Percentiles rank a stretch among this genome's conserved stretches.
Evolutionary conservation across 2,329 filamentous ascomycete species (phyloP).

Genomic region (Phoma sp.): DNA sequence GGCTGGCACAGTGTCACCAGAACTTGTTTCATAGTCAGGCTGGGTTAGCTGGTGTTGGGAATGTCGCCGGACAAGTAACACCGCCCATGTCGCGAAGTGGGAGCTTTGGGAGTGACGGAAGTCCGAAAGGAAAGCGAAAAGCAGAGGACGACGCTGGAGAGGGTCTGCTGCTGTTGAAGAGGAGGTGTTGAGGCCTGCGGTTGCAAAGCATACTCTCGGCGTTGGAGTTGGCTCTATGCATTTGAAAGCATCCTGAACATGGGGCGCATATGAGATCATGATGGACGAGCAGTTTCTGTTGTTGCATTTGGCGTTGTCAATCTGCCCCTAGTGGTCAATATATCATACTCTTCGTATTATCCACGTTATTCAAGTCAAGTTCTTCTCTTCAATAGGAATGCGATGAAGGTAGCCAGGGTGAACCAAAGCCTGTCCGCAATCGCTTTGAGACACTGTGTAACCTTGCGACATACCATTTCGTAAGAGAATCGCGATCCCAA

Average conservation of each 20-base stretch:
- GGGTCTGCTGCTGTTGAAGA: conserved; percentile 21
- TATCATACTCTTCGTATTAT: background rate
- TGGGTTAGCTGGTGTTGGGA: conserved; percentile 8
- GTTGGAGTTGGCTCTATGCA: background rate
- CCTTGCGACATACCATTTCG: conserved; percentile 11
- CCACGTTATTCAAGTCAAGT: background rate
- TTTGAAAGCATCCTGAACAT: conserved; percentile 7
- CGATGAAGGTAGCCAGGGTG: conserved; percentile 9
- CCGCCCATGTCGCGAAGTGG: conserved; percentile 40
- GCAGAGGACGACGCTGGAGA: conserved; percentile 23
- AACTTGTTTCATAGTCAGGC: conserved; percentile 21
- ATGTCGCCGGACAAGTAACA: conserved; percentile 24
- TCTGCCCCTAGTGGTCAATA: no score
- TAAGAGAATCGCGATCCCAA: background rate
- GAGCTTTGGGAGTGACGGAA: conserved; percentile 30
- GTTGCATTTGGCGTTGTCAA: background rate
- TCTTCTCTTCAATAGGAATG: background rate
- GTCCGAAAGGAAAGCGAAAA: conserved; percentile 33
- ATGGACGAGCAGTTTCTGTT: background rate
- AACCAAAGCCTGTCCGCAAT: conserved; percentile 16
- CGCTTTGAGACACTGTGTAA: conserved; percentile 17
- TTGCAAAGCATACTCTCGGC: background rate
- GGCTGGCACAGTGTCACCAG: conserved; percentile 18
- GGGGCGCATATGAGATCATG: no score
- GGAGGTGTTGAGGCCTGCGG: conserved; percentile 21